phyloP scores from a whole-genome alignment of 805 yeast species.

The Hanseniaspora lachancei region DNA sequence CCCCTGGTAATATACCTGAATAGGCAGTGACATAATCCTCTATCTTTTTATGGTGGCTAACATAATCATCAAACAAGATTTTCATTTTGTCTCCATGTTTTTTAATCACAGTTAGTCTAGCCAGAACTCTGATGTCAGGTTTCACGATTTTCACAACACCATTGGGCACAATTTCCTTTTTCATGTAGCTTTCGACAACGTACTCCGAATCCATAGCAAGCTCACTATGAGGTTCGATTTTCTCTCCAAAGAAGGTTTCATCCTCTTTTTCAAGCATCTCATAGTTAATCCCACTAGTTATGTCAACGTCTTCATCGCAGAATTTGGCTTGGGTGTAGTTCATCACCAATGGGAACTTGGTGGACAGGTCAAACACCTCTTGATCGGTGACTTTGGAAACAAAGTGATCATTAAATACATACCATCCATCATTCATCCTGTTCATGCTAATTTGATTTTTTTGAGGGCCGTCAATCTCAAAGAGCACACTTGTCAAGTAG shows the following conservation, averaged over 20 bases:
- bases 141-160: slow-evolving; percentile 58
- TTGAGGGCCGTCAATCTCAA: slow-evolving; percentile 46
- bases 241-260: slow-evolving; percentile 42
- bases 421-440: slow-evolving; percentile 42
- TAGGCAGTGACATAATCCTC: slow-evolving; percentile 78
- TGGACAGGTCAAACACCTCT: slow-evolving; percentile 60
- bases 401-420: slow-evolving; percentile 78
- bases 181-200: slow-evolving; percentile 67
- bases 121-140: slow-evolving; percentile 67
- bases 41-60: slow-evolving; percentile 56
- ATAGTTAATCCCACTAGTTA: neutral
- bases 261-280: slow-evolving; percentile 36
- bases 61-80: slow-evolving; percentile 66
- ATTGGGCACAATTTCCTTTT: slow-evolving; percentile 58
- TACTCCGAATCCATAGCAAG: slow-evolving; percentile 97
- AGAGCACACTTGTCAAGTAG: slow-evolving; percentile 56
- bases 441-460: slow-evolving; percentile 35
- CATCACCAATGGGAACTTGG: slow-evolving; percentile 66
- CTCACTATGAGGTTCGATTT: slow-evolving; percentile 65
- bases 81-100: slow-evolving; percentile 32
- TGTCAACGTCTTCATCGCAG: slow-evolving; percentile 36
- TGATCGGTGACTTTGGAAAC: slow-evolving; percentile 61
- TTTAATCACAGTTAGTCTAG: slow-evolving; percentile 68
- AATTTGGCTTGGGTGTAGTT: slow-evolving; percentile 42
- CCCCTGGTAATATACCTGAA: slow-evolving; percentile 92